Conservation (phyloP, 2,329 filamentous ascomycete genomes). For the Nemania sp. region DNA sequence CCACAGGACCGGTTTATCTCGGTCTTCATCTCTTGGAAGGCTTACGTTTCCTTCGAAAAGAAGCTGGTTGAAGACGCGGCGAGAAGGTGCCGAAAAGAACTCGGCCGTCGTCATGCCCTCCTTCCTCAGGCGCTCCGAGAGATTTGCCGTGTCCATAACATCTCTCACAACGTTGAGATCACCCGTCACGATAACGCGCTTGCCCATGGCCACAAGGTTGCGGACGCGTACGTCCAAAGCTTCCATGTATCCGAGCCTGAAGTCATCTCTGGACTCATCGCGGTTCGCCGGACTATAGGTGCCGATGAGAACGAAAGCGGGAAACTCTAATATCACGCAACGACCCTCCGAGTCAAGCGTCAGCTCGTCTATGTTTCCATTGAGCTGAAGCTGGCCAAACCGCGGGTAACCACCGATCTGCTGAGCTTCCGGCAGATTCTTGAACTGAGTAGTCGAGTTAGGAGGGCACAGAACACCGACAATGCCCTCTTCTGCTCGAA, state of each 20-base stretch:
- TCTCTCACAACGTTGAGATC: slow-evolving; percentile 80
- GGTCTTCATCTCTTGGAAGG: slow-evolving; percentile 67
- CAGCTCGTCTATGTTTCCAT: slow-evolving; percentile 65
- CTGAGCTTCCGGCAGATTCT: slow-evolving; percentile 71
- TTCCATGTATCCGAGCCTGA: slow-evolving; percentile 77
- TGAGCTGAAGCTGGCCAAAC: slow-evolving; percentile 72
- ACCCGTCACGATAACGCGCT: slow-evolving; percentile 81
- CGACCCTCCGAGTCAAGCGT: slow-evolving; percentile 88
- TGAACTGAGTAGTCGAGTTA: slow-evolving; percentile 69
- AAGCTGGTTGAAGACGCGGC: slow-evolving; percentile 85
- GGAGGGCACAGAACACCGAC: slow-evolving; percentile 78
- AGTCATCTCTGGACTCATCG: slow-evolving; percentile 81
- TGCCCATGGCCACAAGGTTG: slow-evolving; percentile 78
- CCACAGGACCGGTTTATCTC: slow-evolving; percentile 73
- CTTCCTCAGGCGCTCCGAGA: slow-evolving; percentile 72
- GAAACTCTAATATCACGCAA: slow-evolving; percentile 89
- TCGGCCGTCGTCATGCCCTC: slow-evolving; percentile 68
- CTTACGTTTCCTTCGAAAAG: slow-evolving; percentile 71
- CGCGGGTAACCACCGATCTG: slow-evolving; percentile 89
- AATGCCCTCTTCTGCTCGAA: slow-evolving; percentile 92
- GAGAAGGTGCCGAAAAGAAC: slow-evolving; percentile 71
- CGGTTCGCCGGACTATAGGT: slow-evolving; percentile 90
- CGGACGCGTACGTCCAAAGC: slow-evolving; percentile 82
- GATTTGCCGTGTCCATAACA: slow-evolving; percentile 75
- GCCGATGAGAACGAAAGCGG: slow-evolving; percentile 89